Percentiles rank a stretch among this genome's conserved stretches.
These are phyloP conservation scores for Leptographium galeiforme DNA, from an alignment of 2,329 filamentous ascomycete genomes.

Conservation along the genomic window DNA sequence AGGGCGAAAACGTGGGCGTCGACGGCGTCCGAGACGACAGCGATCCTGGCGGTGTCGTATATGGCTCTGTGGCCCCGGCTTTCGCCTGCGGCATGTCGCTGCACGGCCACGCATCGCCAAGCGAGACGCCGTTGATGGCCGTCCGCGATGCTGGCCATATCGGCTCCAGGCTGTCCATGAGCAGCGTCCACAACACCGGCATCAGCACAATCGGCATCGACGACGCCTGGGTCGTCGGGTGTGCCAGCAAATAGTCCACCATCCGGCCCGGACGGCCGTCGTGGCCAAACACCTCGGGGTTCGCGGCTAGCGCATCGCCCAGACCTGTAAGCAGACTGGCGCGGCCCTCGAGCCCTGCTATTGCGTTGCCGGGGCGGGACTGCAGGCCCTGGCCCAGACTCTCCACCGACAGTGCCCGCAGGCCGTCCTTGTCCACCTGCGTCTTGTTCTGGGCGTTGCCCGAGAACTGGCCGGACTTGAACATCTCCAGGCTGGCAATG, in stretches of 20 bases:
- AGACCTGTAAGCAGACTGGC: conserved; percentile 66
- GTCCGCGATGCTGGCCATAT: conserved; percentile 88
- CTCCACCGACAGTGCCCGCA: conserved; percentile 61
- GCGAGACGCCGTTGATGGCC: conserved; percentile 68
- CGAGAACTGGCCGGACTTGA: conserved; percentile 82
- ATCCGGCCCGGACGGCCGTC: conserved; percentile 85
- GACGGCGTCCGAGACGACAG: conserved; percentile 14
- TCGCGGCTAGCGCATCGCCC: conserved; percentile 57
- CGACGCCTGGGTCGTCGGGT: conserved; percentile 77
- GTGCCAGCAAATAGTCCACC: conserved; percentile 87
- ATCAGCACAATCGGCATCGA: conserved; percentile 78
- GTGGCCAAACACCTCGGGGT: conserved; percentile 70
- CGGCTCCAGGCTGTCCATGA: conserved; percentile 73
- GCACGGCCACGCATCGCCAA: conserved; percentile 93
- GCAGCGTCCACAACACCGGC: conserved; percentile 77
- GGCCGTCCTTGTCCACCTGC: conserved; percentile 75
- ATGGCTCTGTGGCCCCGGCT: neutral
- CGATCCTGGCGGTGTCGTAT: conserved; percentile 7
- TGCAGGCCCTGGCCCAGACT: conserved; percentile 72
- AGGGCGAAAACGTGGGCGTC: conserved; percentile 39
- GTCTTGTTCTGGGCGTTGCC: conserved; percentile 67
- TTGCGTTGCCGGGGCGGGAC: conserved; percentile 63
- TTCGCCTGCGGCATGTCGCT: conserved; percentile 55
- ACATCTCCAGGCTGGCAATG: conserved; percentile 71
- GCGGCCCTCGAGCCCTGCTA: conserved; percentile 76